These are phyloP conservation scores for Aureobasidium sp. DNA, from an alignment of 2,329 filamentous ascomycete species.

Conservation along the genomic window DNA sequence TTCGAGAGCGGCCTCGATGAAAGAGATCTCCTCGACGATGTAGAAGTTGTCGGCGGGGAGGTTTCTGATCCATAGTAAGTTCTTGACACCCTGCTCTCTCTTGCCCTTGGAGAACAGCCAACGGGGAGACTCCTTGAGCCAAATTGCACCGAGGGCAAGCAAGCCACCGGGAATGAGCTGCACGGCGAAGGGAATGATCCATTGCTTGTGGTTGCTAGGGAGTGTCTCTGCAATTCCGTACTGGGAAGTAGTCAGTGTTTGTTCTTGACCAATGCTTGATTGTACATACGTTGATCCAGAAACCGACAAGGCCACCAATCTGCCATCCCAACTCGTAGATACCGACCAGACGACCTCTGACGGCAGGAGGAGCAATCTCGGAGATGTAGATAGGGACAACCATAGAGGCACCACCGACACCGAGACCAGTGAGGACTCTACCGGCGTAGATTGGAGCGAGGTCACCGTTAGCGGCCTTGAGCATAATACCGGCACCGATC, in stretches of 20 bases:
- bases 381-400: constrained; percentile 55
- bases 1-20: constrained; percentile 64
- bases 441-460: constrained; percentile 54
- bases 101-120: constrained; percentile 39
- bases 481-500: constrained; percentile 65
- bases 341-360: constrained; percentile 52
- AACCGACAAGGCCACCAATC: constrained; percentile 44
- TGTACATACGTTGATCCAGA: constrained; percentile 39
- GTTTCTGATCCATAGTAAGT: constrained; percentile 57
- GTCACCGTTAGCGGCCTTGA: constrained; percentile 51
- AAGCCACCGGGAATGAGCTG: constrained; percentile 62
- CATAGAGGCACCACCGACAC: constrained; percentile 50
- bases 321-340: constrained; percentile 54
- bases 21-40: constrained; percentile 65
- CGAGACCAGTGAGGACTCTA: constrained; percentile 52
- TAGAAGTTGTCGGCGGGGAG: constrained; percentile 55
- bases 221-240: constrained; percentile 40
- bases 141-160: constrained; percentile 41
- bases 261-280: no score
- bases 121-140: constrained; percentile 39
- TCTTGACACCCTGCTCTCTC: constrained; percentile 36
- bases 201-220: constrained; percentile 37
- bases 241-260: background rate
- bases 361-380: constrained; percentile 51
- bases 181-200: constrained; percentile 50